These are phyloP conservation scores for Ramaria sp. DNA, from an alignment of 768 basidiomycete genomes.

Conservation along the genomic window DNA sequence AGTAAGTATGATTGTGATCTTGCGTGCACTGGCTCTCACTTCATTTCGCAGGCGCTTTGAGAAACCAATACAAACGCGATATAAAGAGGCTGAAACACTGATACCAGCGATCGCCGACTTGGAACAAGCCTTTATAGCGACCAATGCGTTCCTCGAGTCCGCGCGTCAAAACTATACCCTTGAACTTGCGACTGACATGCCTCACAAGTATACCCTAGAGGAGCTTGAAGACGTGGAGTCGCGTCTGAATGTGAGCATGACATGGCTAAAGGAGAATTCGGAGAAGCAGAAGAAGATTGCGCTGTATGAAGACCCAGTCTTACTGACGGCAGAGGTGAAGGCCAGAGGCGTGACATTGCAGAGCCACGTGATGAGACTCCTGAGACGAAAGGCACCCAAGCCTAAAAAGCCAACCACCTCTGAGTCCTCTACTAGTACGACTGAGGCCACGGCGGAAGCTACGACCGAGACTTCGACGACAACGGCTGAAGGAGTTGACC, in stretches of 20 bases:
- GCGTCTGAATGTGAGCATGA: conserved; percentile 66
- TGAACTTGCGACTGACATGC: conserved; percentile 47
- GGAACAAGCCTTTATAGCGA: conserved; percentile 49
- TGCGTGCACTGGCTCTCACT: neutral
- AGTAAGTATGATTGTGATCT: conserved; percentile 45
- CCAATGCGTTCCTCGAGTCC: conserved; percentile 67
- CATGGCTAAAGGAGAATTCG: conserved; percentile 75
- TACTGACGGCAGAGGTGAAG: conserved; percentile 79
- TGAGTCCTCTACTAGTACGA: conserved; percentile 6
- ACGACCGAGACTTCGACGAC: neutral
- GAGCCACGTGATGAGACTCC: conserved; percentile 55
- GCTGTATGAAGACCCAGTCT: conserved; percentile 74
- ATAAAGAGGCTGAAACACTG: conserved; percentile 82
- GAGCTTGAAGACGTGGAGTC: conserved; percentile 76
- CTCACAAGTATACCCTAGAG: conserved; percentile 75
- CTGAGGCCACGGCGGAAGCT: conserved; percentile 2
- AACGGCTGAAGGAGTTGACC: neutral
- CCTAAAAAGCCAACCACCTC: conserved; percentile 40
- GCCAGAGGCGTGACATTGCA: conserved; percentile 73
- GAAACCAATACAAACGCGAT: conserved; percentile 73
- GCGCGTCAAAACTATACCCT: conserved; percentile 65
- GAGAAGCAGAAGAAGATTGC: conserved; percentile 72
- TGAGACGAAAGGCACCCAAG: conserved; percentile 61
- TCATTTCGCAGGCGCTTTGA: conserved; percentile 51
- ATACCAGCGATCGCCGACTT: conserved; percentile 82